phyloP scores from a whole-genome alignment of 192 early-diverging fungal species.

The Haplosporangium gracile region DNA sequence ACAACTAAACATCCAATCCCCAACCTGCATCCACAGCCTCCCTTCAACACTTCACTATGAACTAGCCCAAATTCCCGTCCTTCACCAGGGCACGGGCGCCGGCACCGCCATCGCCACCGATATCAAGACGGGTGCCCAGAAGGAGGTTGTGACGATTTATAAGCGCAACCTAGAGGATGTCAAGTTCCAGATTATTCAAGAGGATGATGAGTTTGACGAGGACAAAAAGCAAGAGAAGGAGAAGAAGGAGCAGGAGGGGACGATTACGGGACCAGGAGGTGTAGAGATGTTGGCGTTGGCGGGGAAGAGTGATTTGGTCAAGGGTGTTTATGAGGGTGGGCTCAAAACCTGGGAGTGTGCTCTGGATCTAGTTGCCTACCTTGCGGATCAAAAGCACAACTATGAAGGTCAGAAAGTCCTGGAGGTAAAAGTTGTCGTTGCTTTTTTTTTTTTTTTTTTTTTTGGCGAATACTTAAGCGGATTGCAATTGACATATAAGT shows the following conservation, averaged over 20 bases:
- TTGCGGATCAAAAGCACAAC: conserved; percentile 60
- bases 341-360: conserved; percentile 99
- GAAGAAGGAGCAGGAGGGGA: background rate
- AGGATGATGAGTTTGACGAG: conserved; percentile 63
- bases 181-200: conserved; percentile 85
- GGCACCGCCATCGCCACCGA: conserved; percentile 34
- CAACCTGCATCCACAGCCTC: conserved; percentile 25
- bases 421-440: conserved; percentile 58
- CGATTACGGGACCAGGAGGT: conserved; percentile 32
- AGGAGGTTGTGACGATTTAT: conserved; percentile 63
- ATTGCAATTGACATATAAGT: background rate
- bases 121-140: conserved; percentile 27
- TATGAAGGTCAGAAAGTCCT: conserved; percentile 62
- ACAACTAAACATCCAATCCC: conserved; percentile 29
- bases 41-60: conserved; percentile 45
- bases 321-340: conserved; percentile 95
- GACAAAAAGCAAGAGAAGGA: conserved; percentile 6
- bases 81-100: conserved; percentile 26
- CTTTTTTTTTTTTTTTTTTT: background rate
- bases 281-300: conserved; percentile 62
- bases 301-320: conserved; percentile 81
- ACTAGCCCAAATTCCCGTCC: conserved; percentile 42
- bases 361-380: conserved; percentile 83
- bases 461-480: background rate
- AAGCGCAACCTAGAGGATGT: conserved; percentile 84